phyloP scores from a whole-genome alignment of 176 grass and related monocot genomes.

The Lolium multiflorum region DNA sequence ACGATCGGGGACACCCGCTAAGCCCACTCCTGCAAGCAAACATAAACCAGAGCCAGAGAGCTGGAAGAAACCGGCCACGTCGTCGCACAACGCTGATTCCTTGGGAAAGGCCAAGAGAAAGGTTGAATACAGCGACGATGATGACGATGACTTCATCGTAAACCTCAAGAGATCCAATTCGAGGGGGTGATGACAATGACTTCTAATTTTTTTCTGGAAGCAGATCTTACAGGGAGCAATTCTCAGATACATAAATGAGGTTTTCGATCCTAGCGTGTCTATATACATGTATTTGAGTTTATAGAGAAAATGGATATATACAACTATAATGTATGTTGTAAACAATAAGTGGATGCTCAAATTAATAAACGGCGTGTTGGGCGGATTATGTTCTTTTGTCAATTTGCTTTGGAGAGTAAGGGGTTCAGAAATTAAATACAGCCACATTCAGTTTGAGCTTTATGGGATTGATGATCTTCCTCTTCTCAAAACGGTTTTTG shows the following conservation, averaged over 20 bases:
- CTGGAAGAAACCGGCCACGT: constrained; percentile 58
- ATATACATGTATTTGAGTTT: not conserved
- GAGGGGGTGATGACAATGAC: not conserved
- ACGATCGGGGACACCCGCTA: constrained; percentile 57
- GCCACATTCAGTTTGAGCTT: not conserved
- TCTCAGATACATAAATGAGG: not conserved
- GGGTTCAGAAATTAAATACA: not conserved
- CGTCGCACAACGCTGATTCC: not conserved
- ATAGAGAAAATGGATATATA: not conserved
- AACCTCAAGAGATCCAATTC: constrained; percentile 62
- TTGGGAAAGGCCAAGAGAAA: constrained; percentile 69
- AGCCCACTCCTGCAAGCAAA: constrained; percentile 35
- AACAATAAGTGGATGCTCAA: not conserved
- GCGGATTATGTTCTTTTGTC: not conserved
- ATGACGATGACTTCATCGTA: constrained; percentile 62
- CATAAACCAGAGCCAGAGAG: constrained; percentile 60
- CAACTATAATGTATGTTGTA: not conserved
- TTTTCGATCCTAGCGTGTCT: not conserved
- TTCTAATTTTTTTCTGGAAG: not conserved
- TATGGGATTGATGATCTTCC: not conserved
- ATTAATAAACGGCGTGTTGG: not conserved
- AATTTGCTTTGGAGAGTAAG: not conserved
- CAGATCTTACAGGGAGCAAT: not conserved
- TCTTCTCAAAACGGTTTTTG: not conserved
- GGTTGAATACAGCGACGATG: constrained; percentile 63